phyloP scores from a whole-genome alignment of 306 rosid genomes.

The Leucaena leucocephala region DNA sequence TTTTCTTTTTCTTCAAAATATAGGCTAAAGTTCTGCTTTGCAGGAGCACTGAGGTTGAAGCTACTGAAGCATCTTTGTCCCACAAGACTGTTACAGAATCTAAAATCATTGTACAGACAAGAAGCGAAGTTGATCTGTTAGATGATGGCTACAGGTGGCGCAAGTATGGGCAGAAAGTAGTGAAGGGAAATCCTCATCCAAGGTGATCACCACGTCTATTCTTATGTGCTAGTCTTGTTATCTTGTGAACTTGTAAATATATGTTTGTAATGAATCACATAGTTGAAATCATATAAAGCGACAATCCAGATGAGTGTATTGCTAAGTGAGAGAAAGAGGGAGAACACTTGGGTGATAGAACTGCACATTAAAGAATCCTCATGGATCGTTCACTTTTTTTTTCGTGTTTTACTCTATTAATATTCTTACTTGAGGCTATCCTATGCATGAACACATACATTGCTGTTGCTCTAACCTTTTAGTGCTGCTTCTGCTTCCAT shows the following conservation, averaged over 20 bases:
- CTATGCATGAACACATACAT: not conserved
- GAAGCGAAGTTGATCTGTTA: constrained; percentile 94
- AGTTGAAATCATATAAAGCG: constrained; percentile 24
- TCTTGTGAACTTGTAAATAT: constrained; percentile 4
- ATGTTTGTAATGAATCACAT: not conserved
- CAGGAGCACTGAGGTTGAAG: constrained; percentile 71
- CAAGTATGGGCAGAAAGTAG: constrained; percentile 97
- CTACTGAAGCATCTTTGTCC: constrained; percentile 61
- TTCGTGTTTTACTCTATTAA: not conserved
- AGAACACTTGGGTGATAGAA: not conserved
- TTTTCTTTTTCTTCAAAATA: constrained; percentile 12
- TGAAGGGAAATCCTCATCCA: constrained; percentile 98
- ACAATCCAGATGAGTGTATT: not conserved
- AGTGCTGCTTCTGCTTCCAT: constrained; percentile 14
- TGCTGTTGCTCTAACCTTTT: constrained; percentile 3
- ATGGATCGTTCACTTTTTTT: not conserved
- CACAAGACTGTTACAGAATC: constrained; percentile 91
- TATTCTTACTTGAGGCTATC: constrained; percentile 24
- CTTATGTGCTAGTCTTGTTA: constrained; percentile 22
- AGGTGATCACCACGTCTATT: constrained; percentile 57
- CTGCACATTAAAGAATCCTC: not conserved
- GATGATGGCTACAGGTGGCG: constrained; percentile 99
- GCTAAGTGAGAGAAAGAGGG: not conserved
- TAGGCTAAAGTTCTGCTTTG: constrained; percentile 34
- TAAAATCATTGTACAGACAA: constrained; percentile 92